Conservation (phyloP, 1,284 basidiomycete species). For the Pascua guehoae region DNA sequence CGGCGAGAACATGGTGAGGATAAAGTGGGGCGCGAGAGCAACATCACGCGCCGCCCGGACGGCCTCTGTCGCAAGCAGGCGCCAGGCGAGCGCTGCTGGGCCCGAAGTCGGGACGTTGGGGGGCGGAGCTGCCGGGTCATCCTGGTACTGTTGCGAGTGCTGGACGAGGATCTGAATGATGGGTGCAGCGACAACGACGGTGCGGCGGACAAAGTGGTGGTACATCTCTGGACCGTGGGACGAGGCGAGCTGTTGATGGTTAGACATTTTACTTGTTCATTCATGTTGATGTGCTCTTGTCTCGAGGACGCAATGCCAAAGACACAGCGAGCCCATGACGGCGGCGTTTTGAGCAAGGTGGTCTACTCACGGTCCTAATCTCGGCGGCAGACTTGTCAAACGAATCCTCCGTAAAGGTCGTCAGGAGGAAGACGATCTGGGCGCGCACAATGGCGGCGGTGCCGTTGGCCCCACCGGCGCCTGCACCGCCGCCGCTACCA, state of each 20-base stretch:
- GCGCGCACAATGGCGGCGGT: constrained; percentile 53
- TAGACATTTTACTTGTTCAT: constrained; percentile 7
- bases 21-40: constrained; percentile 45
- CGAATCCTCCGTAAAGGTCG: constrained; percentile 89
- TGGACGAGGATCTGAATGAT: constrained; percentile 44
- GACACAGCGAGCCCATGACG: not conserved
- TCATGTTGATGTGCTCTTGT: not conserved
- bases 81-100: constrained; percentile 42
- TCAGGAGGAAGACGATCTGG: constrained; percentile 84
- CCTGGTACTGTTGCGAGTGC: constrained; percentile 41
- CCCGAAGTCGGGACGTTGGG: constrained; percentile 37
- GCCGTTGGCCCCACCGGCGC: constrained; percentile 16
- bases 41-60: constrained; percentile 45
- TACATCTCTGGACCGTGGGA: constrained; percentile 93
- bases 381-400: constrained; percentile 86
- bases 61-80: constrained; percentile 45
- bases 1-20: constrained; percentile 45
- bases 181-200: constrained; percentile 65
- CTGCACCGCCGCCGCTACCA: constrained; percentile 10
- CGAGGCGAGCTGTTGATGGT: constrained; percentile 69
- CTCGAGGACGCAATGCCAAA: not conserved
- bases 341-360: constrained; percentile 4
- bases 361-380: constrained; percentile 75
- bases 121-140: constrained; percentile 42
- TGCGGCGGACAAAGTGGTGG: constrained; percentile 88